phyloP scores from a whole-genome alignment of 352 stramenopile species.

The Phytopythium delawarense region DNA sequence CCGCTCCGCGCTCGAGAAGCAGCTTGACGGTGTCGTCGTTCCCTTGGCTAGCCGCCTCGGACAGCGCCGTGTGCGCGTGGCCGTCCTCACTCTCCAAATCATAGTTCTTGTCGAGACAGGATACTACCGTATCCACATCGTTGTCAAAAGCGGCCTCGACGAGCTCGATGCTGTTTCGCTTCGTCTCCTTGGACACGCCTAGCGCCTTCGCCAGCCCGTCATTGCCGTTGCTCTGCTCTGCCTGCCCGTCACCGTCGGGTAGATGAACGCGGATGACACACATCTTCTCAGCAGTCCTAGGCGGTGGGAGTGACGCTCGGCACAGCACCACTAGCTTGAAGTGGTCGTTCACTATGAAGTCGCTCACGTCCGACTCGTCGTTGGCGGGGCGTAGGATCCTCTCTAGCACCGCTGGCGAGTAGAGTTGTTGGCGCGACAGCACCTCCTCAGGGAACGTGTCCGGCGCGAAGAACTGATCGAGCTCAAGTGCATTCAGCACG shows the following conservation, averaged over 20 bases:
- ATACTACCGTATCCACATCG: conserved; percentile 65
- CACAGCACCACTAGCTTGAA: conserved; percentile 86
- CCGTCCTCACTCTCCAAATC: conserved; percentile 85
- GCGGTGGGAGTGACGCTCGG: conserved; percentile 30
- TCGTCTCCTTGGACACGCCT: conserved; percentile 52
- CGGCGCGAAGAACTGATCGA: conserved; percentile 76
- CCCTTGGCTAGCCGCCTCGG: conserved; percentile 84
- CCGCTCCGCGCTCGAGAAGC: conserved; percentile 69
- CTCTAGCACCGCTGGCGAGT: conserved; percentile 50
- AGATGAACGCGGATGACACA: conserved; percentile 53
- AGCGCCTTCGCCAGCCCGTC: conserved; percentile 39
- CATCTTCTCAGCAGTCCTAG: conserved; percentile 57
- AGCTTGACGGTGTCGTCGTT: conserved; percentile 62
- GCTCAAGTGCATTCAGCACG: conserved; percentile 46
- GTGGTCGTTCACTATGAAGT: conserved; percentile 81
- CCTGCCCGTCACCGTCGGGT: conserved; percentile 4
- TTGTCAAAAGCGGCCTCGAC: conserved; percentile 90
- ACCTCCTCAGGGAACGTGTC: conserved; percentile 71
- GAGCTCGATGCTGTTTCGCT: conserved; percentile 73
- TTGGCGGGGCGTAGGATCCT: conserved; percentile 39
- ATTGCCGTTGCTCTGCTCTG: conserved; percentile 4
- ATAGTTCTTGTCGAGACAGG: conserved; percentile 82
- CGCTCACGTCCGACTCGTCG: conserved; percentile 39
- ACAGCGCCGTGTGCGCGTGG: conserved; percentile 82
- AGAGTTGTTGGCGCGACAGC: conserved; percentile 61